Evolutionary conservation across 1,284 basidiomycete species (phyloP).

Genomic region (Caloboletus firmus): DNA sequence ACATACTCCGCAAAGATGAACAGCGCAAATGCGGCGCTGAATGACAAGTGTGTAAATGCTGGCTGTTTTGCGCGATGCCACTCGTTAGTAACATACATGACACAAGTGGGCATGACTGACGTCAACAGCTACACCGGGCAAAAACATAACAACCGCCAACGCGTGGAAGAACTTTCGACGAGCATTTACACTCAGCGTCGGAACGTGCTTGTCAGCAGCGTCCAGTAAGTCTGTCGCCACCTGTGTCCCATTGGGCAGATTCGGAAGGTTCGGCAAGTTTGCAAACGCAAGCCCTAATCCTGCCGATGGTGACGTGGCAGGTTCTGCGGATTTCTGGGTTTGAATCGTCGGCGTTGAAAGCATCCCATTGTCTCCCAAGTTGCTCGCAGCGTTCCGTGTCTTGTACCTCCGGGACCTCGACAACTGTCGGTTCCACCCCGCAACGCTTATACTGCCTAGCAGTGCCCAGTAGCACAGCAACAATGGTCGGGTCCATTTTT

Average conservation of each 20-base stretch:
- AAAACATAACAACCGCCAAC: slow-evolving; percentile 92
- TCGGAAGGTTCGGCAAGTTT: slow-evolving; percentile 52
- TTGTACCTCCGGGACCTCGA: slow-evolving; percentile 71
- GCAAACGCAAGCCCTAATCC: slow-evolving; percentile 50
- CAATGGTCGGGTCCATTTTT: slow-evolving; percentile 79
- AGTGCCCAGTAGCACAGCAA: slow-evolving; percentile 86
- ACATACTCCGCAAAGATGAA: slow-evolving; percentile 97
- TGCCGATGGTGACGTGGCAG: slow-evolving; percentile 28
- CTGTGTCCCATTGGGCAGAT: slow-evolving; percentile 52
- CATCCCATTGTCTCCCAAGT: slow-evolving; percentile 37
- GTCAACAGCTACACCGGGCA: slow-evolving; percentile 90
- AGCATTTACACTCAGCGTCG: slow-evolving; percentile 91
- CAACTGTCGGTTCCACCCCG: slow-evolving; percentile 90
- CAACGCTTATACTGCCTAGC: slow-evolving; percentile 81
- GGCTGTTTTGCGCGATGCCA: slow-evolving; percentile 54
- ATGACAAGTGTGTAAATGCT: slow-evolving; percentile 92
- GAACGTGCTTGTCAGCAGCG: slow-evolving; percentile 84
- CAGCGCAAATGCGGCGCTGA: slow-evolving; percentile 88
- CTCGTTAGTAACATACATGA: slow-evolving; percentile 21
- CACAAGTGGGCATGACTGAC: slow-evolving; percentile 53
- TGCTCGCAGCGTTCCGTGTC: slow-evolving; percentile 40
- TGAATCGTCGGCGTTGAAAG: slow-evolving; percentile 27
- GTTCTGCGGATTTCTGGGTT: slow-evolving; percentile 24
- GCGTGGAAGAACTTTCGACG: slow-evolving; percentile 97
- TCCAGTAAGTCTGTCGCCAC: slow-evolving; percentile 83